phyloP scores from a whole-genome alignment of 768 basidiomycete genomes.

The Scleroderma bovista region DNA sequence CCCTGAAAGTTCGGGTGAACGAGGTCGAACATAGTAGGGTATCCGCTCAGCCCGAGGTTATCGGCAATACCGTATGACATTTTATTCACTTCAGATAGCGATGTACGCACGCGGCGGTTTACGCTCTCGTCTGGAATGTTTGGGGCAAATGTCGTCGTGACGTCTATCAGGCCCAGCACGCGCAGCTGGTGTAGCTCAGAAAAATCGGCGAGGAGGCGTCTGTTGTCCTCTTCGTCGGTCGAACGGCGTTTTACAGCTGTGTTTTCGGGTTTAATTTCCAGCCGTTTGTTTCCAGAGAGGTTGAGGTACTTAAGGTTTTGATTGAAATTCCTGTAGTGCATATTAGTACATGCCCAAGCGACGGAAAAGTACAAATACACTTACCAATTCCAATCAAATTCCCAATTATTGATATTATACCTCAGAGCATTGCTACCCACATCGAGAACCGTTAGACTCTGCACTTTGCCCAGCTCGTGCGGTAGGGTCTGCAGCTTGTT shows the following conservation, averaged over 20 bases:
- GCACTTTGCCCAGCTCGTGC: slow-evolving; percentile 81
- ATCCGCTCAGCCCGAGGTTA: slow-evolving; percentile 73
- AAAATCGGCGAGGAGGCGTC: slow-evolving; percentile 74
- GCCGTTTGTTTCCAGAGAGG: slow-evolving; percentile 91
- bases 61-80: slow-evolving; percentile 98
- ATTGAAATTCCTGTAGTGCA: slow-evolving; percentile 88
- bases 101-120: slow-evolving; percentile 88
- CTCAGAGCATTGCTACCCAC: slow-evolving; percentile 90
- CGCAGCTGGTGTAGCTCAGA: slow-evolving; percentile 78
- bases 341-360: not conserved
- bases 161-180: slow-evolving; percentile 96
- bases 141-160: slow-evolving; percentile 56
- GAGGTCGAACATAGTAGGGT: slow-evolving; percentile 86
- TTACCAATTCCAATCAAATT: slow-evolving; percentile 99
- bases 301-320: slow-evolving; percentile 90
- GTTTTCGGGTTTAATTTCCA: slow-evolving; percentile 85
- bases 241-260: slow-evolving; percentile 25
- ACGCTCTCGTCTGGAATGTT: slow-evolving; percentile 82
- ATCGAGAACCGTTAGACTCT: slow-evolving; percentile 75
- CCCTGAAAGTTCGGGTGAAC: slow-evolving; percentile 83
- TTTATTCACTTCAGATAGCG: slow-evolving; percentile 78
- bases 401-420: slow-evolving; percentile 98
- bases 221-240: slow-evolving; percentile 17
- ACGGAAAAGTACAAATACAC: slow-evolving; percentile 10
- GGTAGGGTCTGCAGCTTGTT: slow-evolving; percentile 92